A percentile compares a stretch with the other conserved stretches of the same genome.
Evolutionary conservation across 805 yeast genomes (phyloP).

Genomic region (Saccharomycopsis fermentans): DNA sequence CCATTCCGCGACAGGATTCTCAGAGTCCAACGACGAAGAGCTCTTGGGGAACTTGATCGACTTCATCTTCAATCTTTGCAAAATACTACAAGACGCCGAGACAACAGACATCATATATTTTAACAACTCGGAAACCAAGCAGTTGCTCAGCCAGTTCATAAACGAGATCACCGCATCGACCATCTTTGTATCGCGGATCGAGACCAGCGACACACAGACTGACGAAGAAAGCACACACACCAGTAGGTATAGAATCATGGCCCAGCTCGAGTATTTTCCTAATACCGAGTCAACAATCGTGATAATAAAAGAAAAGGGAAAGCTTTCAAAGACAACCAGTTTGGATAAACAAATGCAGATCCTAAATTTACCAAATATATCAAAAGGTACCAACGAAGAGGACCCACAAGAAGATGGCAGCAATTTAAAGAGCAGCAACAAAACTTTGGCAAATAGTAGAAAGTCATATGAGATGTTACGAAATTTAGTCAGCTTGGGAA

Average conservation of each 20-base stretch:
- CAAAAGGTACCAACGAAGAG: not conserved
- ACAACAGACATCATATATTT: conserved; percentile 23
- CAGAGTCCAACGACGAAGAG: not conserved
- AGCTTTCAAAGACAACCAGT: conserved; percentile 19
- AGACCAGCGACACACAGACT: not conserved
- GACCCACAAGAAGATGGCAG: not conserved
- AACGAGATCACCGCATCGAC: conserved; percentile 21
- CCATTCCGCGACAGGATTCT: not conserved
- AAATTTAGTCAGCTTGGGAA: conserved; percentile 49
- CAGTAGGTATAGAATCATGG: conserved; percentile 12
- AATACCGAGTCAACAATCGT: conserved; percentile 25
- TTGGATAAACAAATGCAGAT: conserved; percentile 28
- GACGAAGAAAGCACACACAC: not conserved
- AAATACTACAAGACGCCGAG: conserved; percentile 24
- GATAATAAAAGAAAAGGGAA: conserved; percentile 35
- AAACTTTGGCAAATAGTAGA: conserved; percentile 9
- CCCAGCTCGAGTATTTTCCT: conserved; percentile 10
- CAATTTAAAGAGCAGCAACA: not conserved
- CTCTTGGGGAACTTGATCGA: conserved; percentile 18
- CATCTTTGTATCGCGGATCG: conserved; percentile 20
- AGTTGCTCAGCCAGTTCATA: conserved; percentile 19
- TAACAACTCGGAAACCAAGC: conserved; percentile 19
- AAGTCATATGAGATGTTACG: conserved; percentile 42
- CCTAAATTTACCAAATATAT: conserved; percentile 26
- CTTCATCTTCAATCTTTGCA: conserved; percentile 24